phyloP scores from a whole-genome alignment of 495 filamentous ascomycete species.

The Xylaria curta region DNA sequence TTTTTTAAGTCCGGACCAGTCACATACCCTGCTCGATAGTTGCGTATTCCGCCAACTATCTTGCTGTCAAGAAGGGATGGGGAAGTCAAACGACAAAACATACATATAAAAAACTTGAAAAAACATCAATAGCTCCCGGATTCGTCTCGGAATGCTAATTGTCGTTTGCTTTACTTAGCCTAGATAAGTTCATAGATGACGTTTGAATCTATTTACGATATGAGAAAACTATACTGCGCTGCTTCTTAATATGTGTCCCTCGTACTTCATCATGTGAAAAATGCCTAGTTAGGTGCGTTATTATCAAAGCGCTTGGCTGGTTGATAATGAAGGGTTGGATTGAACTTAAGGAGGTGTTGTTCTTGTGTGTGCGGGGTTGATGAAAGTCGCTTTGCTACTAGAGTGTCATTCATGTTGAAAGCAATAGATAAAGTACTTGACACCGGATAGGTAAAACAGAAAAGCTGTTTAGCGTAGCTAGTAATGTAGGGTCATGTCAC shows the following conservation, averaged over 20 bases:
- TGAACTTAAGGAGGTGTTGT: not conserved
- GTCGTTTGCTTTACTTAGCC: slow-evolving; percentile 7
- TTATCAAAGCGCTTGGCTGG: not conserved
- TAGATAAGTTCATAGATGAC: slow-evolving; percentile 21
- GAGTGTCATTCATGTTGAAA: not conserved
- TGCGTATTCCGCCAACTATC: not conserved
- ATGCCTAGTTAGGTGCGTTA: not conserved
- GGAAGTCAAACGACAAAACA: not conserved
- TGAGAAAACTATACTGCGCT: not conserved
- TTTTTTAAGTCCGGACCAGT: slow-evolving; percentile 5
- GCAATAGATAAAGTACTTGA: not conserved
- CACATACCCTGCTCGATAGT: slow-evolving; percentile 9
- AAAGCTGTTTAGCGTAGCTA: not conserved
- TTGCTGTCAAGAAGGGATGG: slow-evolving; percentile 16
- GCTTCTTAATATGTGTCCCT: not conserved
- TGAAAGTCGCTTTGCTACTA: not conserved
- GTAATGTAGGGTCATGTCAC: not conserved
- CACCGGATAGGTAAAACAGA: not conserved
- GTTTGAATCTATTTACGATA: slow-evolving; percentile 26
- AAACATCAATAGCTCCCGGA: not conserved
- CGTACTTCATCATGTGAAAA: too few relatives aligned
- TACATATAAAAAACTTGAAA: not conserved
- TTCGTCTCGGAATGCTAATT: not conserved
- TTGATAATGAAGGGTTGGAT: not conserved
- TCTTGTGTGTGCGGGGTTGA: not conserved